Percentiles rank a stretch among this genome's conserved stretches.
phyloP scores from a whole-genome alignment of 108 stramenopile species.

The Skeletonema grethae region DNA sequence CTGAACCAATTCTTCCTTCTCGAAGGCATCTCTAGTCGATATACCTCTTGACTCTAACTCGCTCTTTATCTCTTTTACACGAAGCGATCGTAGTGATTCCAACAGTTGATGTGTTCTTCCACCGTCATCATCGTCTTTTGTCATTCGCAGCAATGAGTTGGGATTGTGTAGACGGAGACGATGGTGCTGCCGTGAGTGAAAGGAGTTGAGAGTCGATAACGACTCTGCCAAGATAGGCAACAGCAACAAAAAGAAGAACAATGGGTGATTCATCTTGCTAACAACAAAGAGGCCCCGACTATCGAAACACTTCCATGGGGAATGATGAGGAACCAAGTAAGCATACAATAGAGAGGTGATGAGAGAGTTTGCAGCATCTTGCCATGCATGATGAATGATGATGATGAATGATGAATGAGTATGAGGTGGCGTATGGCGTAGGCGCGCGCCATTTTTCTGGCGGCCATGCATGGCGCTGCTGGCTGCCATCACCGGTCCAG shows the following conservation, averaged over 20 bases:
- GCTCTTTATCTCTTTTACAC: conserved; percentile 66
- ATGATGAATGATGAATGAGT: too few species aligned
- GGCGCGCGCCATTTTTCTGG: too few species aligned
- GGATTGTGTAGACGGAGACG: not conserved
- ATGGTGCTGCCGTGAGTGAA: not conserved
- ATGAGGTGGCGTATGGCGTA: too few species aligned
- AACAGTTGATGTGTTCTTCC: conserved; percentile 17
- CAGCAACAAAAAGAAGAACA: not conserved
- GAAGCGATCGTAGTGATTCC: conserved; percentile 47
- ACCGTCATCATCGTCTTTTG: not conserved
- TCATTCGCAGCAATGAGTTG: not conserved
- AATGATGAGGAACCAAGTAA: too few species aligned
- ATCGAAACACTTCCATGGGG: too few species aligned
- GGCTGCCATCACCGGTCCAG: too few species aligned
- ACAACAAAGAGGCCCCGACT: too few species aligned
- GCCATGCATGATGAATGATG: too few species aligned
- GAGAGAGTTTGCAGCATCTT: too few species aligned
- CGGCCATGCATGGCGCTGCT: too few species aligned
- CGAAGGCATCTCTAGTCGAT: conserved; percentile 62
- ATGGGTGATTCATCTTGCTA: too few species aligned
- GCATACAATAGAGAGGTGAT: too few species aligned
- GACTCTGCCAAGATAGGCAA: not conserved
- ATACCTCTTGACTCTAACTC: conserved; percentile 52
- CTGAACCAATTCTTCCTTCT: conserved; percentile 82
- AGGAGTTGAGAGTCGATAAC: conserved; percentile 2